Conservation (phyloP, 106 monocot species). For the Phalaenopsis aphrodite region DNA sequence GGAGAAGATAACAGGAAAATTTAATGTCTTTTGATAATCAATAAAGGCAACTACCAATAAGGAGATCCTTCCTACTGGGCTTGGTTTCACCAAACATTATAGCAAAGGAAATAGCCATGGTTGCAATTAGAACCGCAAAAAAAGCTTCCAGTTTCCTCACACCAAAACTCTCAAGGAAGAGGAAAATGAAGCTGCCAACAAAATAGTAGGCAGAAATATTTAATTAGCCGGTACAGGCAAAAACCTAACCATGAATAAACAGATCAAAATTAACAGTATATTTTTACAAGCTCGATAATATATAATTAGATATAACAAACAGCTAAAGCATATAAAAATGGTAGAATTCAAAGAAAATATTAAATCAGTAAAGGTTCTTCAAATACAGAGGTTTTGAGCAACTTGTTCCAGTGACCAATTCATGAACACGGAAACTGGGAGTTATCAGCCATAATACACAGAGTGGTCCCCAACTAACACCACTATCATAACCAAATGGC, state of each 20-base stretch:
- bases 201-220: not conserved
- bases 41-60: conserved; percentile 32
- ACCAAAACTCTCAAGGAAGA: conserved; percentile 80
- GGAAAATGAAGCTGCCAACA: conserved; percentile 60
- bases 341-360: not conserved
- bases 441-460: no score
- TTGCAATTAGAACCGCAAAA: conserved; percentile 63
- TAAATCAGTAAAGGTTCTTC: no score
- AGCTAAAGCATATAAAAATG: not conserved
- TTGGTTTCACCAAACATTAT: conserved; percentile 74
- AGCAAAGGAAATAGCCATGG: conserved; percentile 72
- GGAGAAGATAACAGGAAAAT: not conserved
- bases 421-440: not conserved
- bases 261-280: not conserved
- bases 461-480: no score
- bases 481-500: no score
- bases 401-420: not conserved
- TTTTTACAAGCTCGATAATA: not conserved
- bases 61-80: conserved; percentile 54
- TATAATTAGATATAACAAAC: no score
- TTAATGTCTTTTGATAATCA: not conserved
- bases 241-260: not conserved
- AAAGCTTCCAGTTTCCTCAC: conserved; percentile 83
- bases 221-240: no score
- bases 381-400: not conserved